Conservation (phyloP, 305 asterid genomes). For the Fraxinus angustifolia region DNA sequence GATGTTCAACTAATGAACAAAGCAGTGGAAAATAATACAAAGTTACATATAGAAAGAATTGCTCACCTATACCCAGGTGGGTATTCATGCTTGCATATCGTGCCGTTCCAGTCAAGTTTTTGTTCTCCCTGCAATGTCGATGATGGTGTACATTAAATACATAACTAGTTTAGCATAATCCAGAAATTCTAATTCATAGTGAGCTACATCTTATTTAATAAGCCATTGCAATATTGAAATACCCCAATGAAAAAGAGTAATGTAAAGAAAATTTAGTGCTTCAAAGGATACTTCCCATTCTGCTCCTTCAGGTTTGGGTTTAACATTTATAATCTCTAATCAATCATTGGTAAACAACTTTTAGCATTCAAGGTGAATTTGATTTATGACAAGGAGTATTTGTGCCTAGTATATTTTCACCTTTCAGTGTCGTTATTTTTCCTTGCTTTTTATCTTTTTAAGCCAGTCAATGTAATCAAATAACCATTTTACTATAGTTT, state of each 20-base stretch:
- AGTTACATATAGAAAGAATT: conserved; percentile 16
- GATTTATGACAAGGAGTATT: background rate
- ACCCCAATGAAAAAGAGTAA: background rate
- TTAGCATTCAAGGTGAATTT: background rate
- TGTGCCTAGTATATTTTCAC: background rate
- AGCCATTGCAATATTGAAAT: background rate
- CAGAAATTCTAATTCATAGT: background rate
- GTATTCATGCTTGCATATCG: conserved; percentile 97
- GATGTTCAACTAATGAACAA: conserved; percentile 9
- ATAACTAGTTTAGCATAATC: conserved; percentile 1
- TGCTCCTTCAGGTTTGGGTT: background rate
- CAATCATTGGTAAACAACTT: background rate
- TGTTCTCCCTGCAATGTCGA: conserved; percentile 71
- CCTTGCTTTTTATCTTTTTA: background rate
- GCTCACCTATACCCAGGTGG: conserved; percentile 88
- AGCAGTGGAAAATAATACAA: conserved; percentile 7
- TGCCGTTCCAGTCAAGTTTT: conserved; percentile 96
- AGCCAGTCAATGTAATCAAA: background rate
- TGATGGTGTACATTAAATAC: background rate
- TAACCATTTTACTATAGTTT: background rate
- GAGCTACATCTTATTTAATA: background rate
- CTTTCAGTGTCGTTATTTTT: background rate
- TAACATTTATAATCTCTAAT: background rate
- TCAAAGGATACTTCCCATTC: background rate
- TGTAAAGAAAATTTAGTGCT: background rate